These are phyloP conservation scores for Diaporthe humulicola DNA, from an alignment of 2,329 filamentous ascomycete species.

Conservation along the genomic window DNA sequence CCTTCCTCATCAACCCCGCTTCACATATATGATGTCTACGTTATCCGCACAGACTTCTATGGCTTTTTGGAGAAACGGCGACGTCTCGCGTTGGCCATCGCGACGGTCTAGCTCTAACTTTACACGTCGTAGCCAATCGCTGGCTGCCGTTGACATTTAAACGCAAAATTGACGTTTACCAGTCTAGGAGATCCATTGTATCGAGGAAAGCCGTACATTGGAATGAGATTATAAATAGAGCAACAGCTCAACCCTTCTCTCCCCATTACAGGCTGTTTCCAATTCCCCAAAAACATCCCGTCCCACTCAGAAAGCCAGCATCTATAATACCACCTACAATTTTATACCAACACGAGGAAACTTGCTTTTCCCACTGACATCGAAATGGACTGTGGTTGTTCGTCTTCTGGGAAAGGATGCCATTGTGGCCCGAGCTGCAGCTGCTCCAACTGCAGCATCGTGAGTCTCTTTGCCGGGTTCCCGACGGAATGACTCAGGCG, in stretches of 20 bases:
- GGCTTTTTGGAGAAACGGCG: not conserved
- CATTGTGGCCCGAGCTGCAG: not conserved
- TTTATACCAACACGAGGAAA: not conserved
- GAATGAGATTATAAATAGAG: not conserved
- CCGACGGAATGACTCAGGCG: not conserved
- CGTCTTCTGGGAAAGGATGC: slow-evolving; percentile 6
- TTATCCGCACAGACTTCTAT: not conserved
- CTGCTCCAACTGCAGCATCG: slow-evolving; percentile 2
- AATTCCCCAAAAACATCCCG: no score
- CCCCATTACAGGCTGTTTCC: fast-evolving
- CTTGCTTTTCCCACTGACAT: fast-evolving
- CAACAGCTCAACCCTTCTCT: no score
- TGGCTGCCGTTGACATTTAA: not conserved
- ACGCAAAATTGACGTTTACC: not conserved
- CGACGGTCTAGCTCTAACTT: slow-evolving; percentile 15
- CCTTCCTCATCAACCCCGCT: slow-evolving; percentile 1
- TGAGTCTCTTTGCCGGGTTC: not conserved
- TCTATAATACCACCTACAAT: not conserved
- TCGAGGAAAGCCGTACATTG: not conserved
- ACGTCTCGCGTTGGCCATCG: slow-evolving; percentile 13
- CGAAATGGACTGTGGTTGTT: slow-evolving; percentile 14
- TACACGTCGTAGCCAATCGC: not conserved
- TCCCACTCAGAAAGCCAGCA: no score
- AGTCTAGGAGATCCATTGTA: no score
- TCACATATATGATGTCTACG: not conserved